These are phyloP conservation scores for Dichotomocladium elegans DNA, from an alignment of 371 early-diverging fungal genomes.

Conservation along the genomic window DNA sequence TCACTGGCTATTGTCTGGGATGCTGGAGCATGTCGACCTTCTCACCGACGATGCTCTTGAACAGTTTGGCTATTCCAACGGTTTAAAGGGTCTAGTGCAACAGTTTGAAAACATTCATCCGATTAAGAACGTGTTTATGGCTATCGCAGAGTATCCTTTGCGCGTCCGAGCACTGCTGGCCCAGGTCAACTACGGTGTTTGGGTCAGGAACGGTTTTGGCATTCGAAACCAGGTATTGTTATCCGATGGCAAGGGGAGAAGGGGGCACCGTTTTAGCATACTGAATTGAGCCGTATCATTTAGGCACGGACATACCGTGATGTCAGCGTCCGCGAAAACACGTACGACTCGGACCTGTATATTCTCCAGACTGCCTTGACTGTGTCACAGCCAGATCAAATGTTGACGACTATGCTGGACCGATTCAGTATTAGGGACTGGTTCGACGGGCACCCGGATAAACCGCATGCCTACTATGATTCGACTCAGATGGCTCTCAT, in stretches of 20 bases:
- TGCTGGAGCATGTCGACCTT: constrained; percentile 68
- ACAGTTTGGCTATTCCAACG: constrained; percentile 44
- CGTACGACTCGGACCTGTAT: constrained; percentile 86
- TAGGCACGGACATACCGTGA: constrained; percentile 82
- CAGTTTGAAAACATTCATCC: constrained; percentile 15
- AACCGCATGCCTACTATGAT: constrained; percentile 57
- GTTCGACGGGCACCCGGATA: constrained; percentile 64
- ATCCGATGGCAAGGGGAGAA: constrained; percentile 6
- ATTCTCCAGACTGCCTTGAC: constrained; percentile 77
- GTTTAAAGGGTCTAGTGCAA: constrained; percentile 54
- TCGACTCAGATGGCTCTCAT: constrained; percentile 62
- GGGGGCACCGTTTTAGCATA: not conserved
- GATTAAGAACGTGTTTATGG: constrained; percentile 20
- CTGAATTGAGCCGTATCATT: not conserved
- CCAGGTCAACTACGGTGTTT: constrained; percentile 87
- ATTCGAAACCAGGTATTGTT: constrained; percentile 58
- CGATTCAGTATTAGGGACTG: constrained; percentile 84
- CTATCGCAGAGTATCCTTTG: constrained; percentile 77
- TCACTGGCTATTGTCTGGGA: constrained; percentile 86
- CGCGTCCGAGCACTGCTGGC: constrained; percentile 69
- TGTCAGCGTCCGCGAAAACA: constrained; percentile 78
- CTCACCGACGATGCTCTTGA: constrained; percentile 51
- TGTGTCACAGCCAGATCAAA: constrained; percentile 69
- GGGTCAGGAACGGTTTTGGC: constrained; percentile 92
- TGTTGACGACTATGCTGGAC: constrained; percentile 80